These are phyloP conservation scores for Penicillium ochrochloron DNA, from an alignment of 495 filamentous ascomycete genomes.

Conservation along the genomic window DNA sequence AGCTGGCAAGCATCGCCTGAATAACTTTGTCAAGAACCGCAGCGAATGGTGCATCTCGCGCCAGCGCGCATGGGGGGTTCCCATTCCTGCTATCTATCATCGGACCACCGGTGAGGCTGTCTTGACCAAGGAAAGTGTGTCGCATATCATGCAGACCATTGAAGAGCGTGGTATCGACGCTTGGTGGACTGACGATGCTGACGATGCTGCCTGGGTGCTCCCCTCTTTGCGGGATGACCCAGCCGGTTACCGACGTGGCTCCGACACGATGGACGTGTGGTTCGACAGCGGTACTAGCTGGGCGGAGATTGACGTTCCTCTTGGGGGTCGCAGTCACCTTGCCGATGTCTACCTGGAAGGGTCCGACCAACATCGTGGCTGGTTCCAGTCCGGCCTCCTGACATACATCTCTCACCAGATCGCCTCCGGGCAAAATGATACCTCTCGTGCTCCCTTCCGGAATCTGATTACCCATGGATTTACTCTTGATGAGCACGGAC, in stretches of 20 bases:
- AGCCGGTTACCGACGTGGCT: conserved; percentile 68
- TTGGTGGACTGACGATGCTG: conserved; percentile 85
- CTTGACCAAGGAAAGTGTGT: conserved; percentile 76
- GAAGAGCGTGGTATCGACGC: conserved; percentile 78
- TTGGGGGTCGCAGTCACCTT: conserved; percentile 50
- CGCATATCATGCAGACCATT: conserved; percentile 82
- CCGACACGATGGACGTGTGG: conserved; percentile 99
- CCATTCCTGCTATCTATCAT: conserved; percentile 89
- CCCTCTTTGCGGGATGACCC: conserved; percentile 52
- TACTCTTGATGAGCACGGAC: conserved; percentile 82
- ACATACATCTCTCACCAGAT: conserved; percentile 72
- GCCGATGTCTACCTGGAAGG: conserved; percentile 95
- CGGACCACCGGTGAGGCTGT: conserved; percentile 66
- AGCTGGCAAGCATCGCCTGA: conserved; percentile 69
- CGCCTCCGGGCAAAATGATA: conserved; percentile 42
- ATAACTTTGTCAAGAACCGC: conserved; percentile 82
- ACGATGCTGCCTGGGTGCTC: conserved; percentile 77
- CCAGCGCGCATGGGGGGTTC: conserved; percentile 94
- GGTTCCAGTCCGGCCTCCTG: conserved; percentile 99
- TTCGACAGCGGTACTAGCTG: conserved; percentile 98
- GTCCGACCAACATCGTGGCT: conserved; percentile 93
- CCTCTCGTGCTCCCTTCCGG: conserved; percentile 69
- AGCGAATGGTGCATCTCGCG: conserved; percentile 99
- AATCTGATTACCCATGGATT: conserved; percentile 94
- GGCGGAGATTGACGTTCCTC: conserved; percentile 59